Evolutionary conservation across 2,329 filamentous ascomycete species (phyloP).

Genomic region (Penicillium sp.): DNA sequence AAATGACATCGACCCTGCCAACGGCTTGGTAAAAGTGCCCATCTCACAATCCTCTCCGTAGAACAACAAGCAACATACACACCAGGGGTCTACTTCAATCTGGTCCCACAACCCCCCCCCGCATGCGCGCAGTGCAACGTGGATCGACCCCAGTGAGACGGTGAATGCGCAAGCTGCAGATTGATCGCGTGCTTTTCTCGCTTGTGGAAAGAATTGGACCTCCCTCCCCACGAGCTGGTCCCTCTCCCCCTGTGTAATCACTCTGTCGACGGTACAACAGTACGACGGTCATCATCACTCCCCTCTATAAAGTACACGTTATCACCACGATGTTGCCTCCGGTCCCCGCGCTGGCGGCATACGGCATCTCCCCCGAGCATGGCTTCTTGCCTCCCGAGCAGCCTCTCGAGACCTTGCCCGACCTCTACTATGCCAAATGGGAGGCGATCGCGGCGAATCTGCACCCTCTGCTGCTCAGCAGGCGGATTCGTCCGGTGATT

Average conservation of each 20-base stretch:
- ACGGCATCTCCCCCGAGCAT: slow-evolving; percentile 59
- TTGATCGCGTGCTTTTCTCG: background rate
- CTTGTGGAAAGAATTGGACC: background rate
- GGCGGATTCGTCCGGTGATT: slow-evolving; percentile 71
- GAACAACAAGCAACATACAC: too few relatives aligned
- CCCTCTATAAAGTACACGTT: background rate
- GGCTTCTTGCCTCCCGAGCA: slow-evolving; percentile 82
- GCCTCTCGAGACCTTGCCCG: slow-evolving; percentile 73
- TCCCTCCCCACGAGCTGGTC: background rate
- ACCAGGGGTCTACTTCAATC: too few relatives aligned
- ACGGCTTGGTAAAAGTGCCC: too few relatives aligned
- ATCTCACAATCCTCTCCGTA: too few relatives aligned
- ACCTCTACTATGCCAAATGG: slow-evolving; percentile 93
- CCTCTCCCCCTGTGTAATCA: too few relatives aligned
- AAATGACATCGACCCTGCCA: too few relatives aligned
- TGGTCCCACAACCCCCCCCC: too few relatives aligned
- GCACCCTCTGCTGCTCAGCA: slow-evolving; percentile 78
- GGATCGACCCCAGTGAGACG: background rate
- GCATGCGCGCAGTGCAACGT: too few relatives aligned
- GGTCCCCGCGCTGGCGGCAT: slow-evolving; percentile 58
- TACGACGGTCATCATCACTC: background rate
- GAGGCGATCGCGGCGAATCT: slow-evolving; percentile 80
- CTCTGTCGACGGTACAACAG: too few relatives aligned
- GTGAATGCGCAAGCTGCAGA: too few relatives aligned
- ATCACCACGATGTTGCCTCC: slow-evolving; percentile 39